A percentile compares a stretch with the other conserved stretches of the same genome.
These are phyloP conservation scores for Botrytis galanthina DNA, from an alignment of 2,329 filamentous ascomycete genomes.

Conservation along the genomic window DNA sequence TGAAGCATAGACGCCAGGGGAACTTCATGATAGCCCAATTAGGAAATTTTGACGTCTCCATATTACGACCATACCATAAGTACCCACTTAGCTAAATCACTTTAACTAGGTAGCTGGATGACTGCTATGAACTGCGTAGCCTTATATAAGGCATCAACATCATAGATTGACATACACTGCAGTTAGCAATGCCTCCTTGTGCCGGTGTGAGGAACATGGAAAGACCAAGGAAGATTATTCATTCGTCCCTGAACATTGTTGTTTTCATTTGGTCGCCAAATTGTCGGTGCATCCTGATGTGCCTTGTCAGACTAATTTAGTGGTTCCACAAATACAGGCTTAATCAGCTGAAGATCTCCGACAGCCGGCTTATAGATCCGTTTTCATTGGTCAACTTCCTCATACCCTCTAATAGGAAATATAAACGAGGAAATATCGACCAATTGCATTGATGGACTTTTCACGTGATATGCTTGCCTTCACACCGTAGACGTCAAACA, in stretches of 20 bases:
- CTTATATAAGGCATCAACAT: not conserved
- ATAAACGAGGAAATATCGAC: not conserved
- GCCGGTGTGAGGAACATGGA: not conserved
- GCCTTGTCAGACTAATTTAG: not conserved
- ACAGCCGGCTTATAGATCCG: not conserved
- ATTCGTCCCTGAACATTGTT: not conserved
- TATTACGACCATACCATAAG: not conserved
- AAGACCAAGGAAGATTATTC: not conserved
- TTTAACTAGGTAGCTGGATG: not conserved
- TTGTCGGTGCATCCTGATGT: not conserved
- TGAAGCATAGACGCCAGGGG: not conserved
- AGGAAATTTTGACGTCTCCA: not conserved
- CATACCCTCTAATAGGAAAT: conserved; percentile 4
- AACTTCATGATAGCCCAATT: not conserved
- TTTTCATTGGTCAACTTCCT: conserved; percentile 18
- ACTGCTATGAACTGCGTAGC: too few relatives aligned
- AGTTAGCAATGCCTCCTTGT: not conserved
- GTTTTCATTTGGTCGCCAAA: not conserved
- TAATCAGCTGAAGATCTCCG: not conserved
- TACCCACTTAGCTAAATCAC: not conserved
- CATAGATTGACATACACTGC: not conserved
- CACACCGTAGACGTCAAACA: not conserved
- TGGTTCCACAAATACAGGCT: not conserved
- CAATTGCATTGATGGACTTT: not conserved
- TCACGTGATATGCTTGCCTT: not conserved